A percentile compares a stretch with the other conserved stretches of the same genome.
phyloP scores from a whole-genome alignment of 805 yeast species.

The Yamadazyma takamatsuzukensis region DNA sequence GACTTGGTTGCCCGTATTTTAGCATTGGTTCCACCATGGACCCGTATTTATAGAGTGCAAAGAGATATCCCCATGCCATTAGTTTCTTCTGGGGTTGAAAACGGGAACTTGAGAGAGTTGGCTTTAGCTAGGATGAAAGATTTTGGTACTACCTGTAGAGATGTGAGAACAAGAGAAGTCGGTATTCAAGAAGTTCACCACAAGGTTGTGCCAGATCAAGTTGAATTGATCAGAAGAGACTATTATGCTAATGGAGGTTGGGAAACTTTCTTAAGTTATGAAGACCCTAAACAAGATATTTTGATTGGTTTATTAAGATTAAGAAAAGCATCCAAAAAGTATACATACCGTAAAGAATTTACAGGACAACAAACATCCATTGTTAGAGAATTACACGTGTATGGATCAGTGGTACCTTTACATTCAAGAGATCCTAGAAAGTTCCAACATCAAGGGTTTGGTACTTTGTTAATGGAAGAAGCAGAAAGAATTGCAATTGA shows the following conservation, averaged over 20 bases:
- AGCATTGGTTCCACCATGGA: slow-evolving; percentile 99
- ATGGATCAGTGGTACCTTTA: slow-evolving; percentile 94
- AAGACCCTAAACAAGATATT: slow-evolving; percentile 95
- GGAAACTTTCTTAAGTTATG: slow-evolving; percentile 95
- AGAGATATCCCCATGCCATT: slow-evolving; percentile 99
- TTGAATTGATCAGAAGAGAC: slow-evolving; percentile 91
- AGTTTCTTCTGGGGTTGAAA: slow-evolving; percentile 96
- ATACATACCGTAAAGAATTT: slow-evolving; percentile 89
- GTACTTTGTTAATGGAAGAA: slow-evolving; percentile 96
- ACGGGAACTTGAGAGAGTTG: slow-evolving; percentile 91
- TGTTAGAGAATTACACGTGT: slow-evolving; percentile 96
- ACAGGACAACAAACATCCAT: slow-evolving; percentile 80
- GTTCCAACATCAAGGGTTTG: slow-evolving; percentile 99
- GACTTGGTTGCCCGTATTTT: slow-evolving; percentile 93
- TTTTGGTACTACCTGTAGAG: slow-evolving; percentile 93
- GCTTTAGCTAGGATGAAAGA: slow-evolving; percentile 98
- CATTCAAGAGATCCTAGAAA: slow-evolving; percentile 96
- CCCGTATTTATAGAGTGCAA: slow-evolving; percentile 96
- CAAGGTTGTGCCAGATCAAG: slow-evolving; percentile 94
- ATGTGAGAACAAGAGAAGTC: slow-evolving; percentile 95
- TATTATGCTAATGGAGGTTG: slow-evolving; percentile 98
- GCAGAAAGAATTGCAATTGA: slow-evolving; percentile 94
- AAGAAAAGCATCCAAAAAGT: slow-evolving; percentile 82
- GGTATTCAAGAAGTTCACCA: slow-evolving; percentile 99
- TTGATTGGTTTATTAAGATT: slow-evolving; percentile 86